A percentile compares a stretch with the other conserved stretches of the same genome.
Evolutionary conservation across 768 basidiomycete species (phyloP).

Genomic region (Phylloporus arenicola): DNA sequence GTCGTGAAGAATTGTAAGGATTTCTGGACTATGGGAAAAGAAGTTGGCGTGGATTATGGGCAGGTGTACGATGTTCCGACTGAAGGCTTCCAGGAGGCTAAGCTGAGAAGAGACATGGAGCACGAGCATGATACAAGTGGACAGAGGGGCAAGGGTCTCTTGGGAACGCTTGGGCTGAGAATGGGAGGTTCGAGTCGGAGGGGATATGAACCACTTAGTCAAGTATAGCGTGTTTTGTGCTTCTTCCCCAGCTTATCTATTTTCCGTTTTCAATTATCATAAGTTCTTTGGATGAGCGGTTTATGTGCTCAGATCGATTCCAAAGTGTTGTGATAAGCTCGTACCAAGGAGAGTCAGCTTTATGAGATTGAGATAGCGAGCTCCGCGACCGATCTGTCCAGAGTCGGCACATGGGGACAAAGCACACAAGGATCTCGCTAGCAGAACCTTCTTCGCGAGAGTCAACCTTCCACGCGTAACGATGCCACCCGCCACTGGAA

Average conservation of each 20-base stretch:
- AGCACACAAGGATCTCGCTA: too few relatives aligned
- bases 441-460: too few relatives aligned
- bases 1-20: constrained; percentile 77
- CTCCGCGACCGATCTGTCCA: too few relatives aligned
- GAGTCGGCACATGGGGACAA: too few relatives aligned
- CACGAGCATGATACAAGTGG: constrained; percentile 47
- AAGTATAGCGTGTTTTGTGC: constrained; percentile 17
- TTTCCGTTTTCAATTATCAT: not conserved
- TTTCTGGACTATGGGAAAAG: constrained; percentile 86
- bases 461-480: too few relatives aligned
- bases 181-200: constrained; percentile 34
- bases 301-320: too few relatives aligned
- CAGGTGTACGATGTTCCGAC: constrained; percentile 81
- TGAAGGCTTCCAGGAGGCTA: constrained; percentile 79
- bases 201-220: constrained; percentile 32
- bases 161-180: constrained; percentile 31
- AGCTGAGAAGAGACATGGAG: constrained; percentile 49
- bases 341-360: too few relatives aligned
- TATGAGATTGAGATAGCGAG: too few relatives aligned
- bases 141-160: constrained; percentile 34
- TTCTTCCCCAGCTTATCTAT: not conserved
- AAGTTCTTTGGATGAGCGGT: not conserved
- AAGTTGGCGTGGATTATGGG: constrained; percentile 89
- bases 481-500: too few relatives aligned
- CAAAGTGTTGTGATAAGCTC: too few relatives aligned